Evolutionary conservation across 2,329 filamentous ascomycete genomes (phyloP).

Genomic region (Fusarium sp.): DNA sequence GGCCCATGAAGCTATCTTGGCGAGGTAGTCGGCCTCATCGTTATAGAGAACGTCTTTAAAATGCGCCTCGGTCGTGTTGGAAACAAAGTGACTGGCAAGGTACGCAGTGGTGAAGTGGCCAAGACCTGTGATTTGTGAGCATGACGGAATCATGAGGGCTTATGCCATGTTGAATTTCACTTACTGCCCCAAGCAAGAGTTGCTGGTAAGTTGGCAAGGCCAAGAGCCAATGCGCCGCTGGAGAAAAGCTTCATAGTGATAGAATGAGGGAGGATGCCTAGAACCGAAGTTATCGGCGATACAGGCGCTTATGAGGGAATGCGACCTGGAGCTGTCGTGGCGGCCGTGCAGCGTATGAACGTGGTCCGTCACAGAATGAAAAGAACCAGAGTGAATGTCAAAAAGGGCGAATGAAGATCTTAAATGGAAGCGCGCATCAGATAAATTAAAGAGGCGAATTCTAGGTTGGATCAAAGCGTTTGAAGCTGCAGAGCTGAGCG

Average conservation of each 20-base stretch:
- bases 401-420: conserved; percentile 13
- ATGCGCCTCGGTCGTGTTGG: conserved; percentile 67
- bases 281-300: background rate
- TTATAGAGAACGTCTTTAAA: conserved; percentile 72
- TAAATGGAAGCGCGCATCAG: conserved; percentile 16
- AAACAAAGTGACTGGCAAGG: conserved; percentile 72
- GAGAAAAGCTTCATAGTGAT: conserved; percentile 54
- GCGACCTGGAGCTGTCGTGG: background rate
- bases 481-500: conserved; percentile 31
- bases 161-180: conserved; percentile 42
- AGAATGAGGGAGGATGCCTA: conserved; percentile 1
- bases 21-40: conserved; percentile 70
- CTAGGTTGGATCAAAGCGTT: conserved; percentile 26
- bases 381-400: background rate
- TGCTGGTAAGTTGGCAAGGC: conserved; percentile 54
- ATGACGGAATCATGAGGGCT: background rate
- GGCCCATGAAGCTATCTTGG: conserved; percentile 76
- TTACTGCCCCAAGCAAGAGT: conserved; percentile 61
- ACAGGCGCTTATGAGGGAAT: conserved; percentile 8
- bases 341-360: conserved; percentile 1
- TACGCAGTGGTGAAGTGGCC: conserved; percentile 78
- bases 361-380: conserved; percentile 5
- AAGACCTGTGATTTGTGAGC: conserved; percentile 60
- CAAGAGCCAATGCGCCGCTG: conserved; percentile 48
- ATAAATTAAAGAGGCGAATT: conserved; percentile 21